phyloP scores from a whole-genome alignment of 495 filamentous ascomycete species.

The Daldinia loculata region DNA sequence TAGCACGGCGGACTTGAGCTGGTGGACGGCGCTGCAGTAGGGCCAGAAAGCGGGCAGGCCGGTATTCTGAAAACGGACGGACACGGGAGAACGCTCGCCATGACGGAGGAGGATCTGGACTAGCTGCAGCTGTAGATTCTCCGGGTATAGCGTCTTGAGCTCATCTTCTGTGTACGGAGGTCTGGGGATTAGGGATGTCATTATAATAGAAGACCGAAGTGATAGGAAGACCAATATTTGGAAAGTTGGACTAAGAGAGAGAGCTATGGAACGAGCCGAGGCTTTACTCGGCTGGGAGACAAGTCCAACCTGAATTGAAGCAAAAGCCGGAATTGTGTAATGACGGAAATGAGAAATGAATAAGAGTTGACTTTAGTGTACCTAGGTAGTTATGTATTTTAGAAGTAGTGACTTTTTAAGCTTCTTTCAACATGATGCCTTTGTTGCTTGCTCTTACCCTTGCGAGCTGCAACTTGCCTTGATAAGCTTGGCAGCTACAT shows the following conservation, averaged over 20 bases:
- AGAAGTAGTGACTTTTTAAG: neutral
- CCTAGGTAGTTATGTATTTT: too few species aligned
- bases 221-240: neutral
- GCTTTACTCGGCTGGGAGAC: neutral
- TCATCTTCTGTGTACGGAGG: constrained; percentile 82
- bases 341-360: neutral
- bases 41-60: constrained; percentile 90
- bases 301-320: neutral
- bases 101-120: constrained; percentile 93
- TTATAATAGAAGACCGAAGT: constrained; percentile 45
- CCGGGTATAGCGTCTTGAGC: constrained; percentile 82
- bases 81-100: constrained; percentile 89
- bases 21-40: constrained; percentile 81
- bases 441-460: constrained; percentile 6
- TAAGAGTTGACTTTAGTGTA: neutral
- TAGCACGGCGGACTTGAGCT: constrained; percentile 75
- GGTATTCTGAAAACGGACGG: constrained; percentile 85
- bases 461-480: neutral
- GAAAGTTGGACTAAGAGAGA: neutral
- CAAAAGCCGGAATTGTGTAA: neutral
- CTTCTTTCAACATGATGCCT: neutral
- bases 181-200: constrained; percentile 81
- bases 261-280: neutral
- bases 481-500: neutral
- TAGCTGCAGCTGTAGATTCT: constrained; percentile 78